These are phyloP conservation scores for Sporothrix globosa DNA, from an alignment of 2,329 filamentous ascomycete genomes.

Conservation along the genomic window DNA sequence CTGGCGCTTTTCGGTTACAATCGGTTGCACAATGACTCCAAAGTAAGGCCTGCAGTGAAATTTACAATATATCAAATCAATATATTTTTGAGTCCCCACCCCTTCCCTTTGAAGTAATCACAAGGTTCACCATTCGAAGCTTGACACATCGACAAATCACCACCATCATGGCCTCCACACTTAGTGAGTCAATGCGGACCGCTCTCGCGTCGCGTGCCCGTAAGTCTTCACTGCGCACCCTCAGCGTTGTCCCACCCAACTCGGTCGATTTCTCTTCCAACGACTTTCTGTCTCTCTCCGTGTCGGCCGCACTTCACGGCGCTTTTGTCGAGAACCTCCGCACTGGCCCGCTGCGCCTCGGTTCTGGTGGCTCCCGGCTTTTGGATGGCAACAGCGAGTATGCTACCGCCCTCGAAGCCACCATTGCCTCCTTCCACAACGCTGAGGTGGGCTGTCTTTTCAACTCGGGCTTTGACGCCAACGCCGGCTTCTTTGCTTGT, in stretches of 20 bases:
- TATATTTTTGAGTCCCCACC: background rate
- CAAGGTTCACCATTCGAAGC: no score
- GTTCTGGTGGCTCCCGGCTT: conserved; percentile 12
- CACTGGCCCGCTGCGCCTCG: background rate
- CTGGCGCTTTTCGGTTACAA: background rate
- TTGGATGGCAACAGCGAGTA: conserved; percentile 39
- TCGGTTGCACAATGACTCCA: background rate
- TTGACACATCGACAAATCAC: background rate
- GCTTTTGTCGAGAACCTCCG: conserved; percentile 44
- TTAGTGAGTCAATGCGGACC: background rate
- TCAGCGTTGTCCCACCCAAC: background rate
- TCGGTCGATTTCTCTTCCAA: conserved; percentile 73
- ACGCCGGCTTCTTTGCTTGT: conserved; percentile 64
- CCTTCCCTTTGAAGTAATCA: background rate
- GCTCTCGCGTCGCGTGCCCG: background rate
- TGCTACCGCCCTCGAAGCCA: conserved; percentile 51
- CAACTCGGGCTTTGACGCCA: conserved; percentile 67
- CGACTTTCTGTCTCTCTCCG: conserved; percentile 72
- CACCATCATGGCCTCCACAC: background rate
- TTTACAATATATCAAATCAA: background rate
- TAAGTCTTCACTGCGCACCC: conserved; percentile 25
- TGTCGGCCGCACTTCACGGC: conserved; percentile 50
- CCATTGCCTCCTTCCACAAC: conserved; percentile 54
- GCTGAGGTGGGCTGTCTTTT: conserved; percentile 55
- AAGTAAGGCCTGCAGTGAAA: background rate